Base-by-base conservation (phyloP, 352 stramenopile genomes). In the Phytophthora megakarya region DNA sequence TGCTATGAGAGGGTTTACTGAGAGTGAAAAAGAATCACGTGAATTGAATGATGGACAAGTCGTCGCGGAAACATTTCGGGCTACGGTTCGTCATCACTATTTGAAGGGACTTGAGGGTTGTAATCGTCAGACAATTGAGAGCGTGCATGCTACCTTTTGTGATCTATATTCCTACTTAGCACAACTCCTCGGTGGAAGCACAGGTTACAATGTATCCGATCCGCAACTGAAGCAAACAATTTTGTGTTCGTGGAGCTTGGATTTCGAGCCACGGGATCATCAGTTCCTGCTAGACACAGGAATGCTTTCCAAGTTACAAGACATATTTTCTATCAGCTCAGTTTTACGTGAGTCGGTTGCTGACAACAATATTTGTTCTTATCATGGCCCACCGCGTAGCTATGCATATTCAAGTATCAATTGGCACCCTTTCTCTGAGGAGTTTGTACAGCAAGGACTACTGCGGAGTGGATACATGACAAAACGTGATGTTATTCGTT, bases 71-170 rank as follows among this genome's bases (percentile, higher is more conserved):
- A 93, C 81, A 1, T 96, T 96, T 49, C 84, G 88, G 9, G 86
- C 88, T 40, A 96, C 88, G 0, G 84, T 94, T 33, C 75, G 88
- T 1, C 88, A 96, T 37, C 88, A 96, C 45, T 95, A 96, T 44
- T 61, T 95, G 23, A 96, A 96, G 58, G 86, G 86, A 15, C 74
- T 96, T 13, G 88, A 96, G 71, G 88, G 86, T 0, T 96, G 84
- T 50, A 90, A 79, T 65, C 74, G 81, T 15, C 74, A 78, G 5
- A 87, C 73, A 19, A 71, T 82, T 6, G 64, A 93, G 26, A 66
- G 57, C 7, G 76, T 94, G 11, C 86, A 91, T 57, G 48, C 46
- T 11, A 77, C 86, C 3, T 96, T 96, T 46, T 89, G 78, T 52
- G 78, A 84, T n/a, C 61, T 96, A 1, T 96, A 96, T 43, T 60